Base-by-base conservation (phyloP, 2,329 filamentous ascomycete species). In the Cordyceps militaris region DNA sequence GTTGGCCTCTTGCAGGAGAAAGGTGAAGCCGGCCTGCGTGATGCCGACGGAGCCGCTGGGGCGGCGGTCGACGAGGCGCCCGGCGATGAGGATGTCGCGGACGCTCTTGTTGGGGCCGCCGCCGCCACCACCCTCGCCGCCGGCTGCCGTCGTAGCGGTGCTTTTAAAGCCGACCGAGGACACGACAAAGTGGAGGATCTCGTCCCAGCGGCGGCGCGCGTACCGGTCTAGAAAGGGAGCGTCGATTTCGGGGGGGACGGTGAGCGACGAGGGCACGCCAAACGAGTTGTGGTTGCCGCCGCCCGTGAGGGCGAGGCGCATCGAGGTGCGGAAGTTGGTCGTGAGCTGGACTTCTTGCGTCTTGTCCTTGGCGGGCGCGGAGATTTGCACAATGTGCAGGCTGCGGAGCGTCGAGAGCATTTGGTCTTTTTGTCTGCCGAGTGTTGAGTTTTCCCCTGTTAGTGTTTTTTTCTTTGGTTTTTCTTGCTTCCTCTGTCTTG, bases 101-200 rank as follows among this genome's bases (percentile, higher is more conserved):
- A 97, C 95, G 16, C 88, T 88, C 65, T 83, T 81, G 69, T 88
- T 89, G 30, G 88, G 84, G 11, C 75, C 73, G 32, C 77, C 79
- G 43, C 76, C 43, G 13, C 74, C 73, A 42, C 76, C 73, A 19
- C 74, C 73, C 26, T 77, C 78, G 38, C 76, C 72, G 16, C 75
- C 73, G 67, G 61, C 74, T 67, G 23, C 6, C 13, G 2, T n/a
- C 24, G 26, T 13, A 19, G 4, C 13, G 24, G 10, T 21, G 28
- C 30, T 48, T n/a, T 66, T 77, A 70, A 61, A 82, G 1, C 82
- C 85, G 9, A 88, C 86, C 60, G 84, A 87, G 59, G 87, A 89
- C 21, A 99, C 94, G 70, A 99, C 92, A 68, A 91, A 99, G 71
- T 97, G 94, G 49, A 99, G 73, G 28, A 99, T 96, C 26, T 91